Evolutionary conservation across 1,284 basidiomycete species (phyloP), one percentile per base, ranked within the genome.

Genomic region (Lentinus polychrous): DNA sequence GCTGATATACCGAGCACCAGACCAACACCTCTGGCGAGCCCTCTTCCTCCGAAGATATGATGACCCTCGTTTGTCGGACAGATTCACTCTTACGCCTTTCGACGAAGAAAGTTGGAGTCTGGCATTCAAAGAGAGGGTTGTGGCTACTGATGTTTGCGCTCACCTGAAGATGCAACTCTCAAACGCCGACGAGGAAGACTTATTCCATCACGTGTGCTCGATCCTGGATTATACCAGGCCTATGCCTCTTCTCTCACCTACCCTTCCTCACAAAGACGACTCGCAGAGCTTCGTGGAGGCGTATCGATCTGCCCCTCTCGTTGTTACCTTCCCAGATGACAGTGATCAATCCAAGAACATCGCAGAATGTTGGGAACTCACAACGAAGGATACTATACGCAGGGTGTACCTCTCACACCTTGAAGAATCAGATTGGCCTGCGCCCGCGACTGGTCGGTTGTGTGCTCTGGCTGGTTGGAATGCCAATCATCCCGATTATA

Each of bases 11-110:
- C 8, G 34, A 17, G 8, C 46, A 3, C 15, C 15, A 15, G 46
- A 48, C 33, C 14, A 27, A 20, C 38, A 31, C 22, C 31, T 48
- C 12, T 48, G 46, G 46, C 18, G 46, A 12, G 12, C 14, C 5
- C 11, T 48, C 6, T 48, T 37, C 38, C 22, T 48, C 2, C 5
- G 38, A 11, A 27, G 27, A 39, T 48, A 48, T 23, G 46, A 48
- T 33, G 46, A 48, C 23, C 46, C 38, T 33, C 37, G 46, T 3
- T 24, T 18, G 15, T 3, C 12, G 3, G 15, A 18, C 32, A 37
- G 22, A 17, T 38, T 41, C 37, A 10, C 14, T 15, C 27, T 48
- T 8, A 14, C 18, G 23, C 27, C 24, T 11, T 23, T 20, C 11
- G 15, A 31, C 14, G 3, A 42, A 39, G 33, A 24, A 17, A 18